Evolutionary conservation across 441 rosid genomes (phyloP).

Genomic region (Euphorbia corollata): DNA sequence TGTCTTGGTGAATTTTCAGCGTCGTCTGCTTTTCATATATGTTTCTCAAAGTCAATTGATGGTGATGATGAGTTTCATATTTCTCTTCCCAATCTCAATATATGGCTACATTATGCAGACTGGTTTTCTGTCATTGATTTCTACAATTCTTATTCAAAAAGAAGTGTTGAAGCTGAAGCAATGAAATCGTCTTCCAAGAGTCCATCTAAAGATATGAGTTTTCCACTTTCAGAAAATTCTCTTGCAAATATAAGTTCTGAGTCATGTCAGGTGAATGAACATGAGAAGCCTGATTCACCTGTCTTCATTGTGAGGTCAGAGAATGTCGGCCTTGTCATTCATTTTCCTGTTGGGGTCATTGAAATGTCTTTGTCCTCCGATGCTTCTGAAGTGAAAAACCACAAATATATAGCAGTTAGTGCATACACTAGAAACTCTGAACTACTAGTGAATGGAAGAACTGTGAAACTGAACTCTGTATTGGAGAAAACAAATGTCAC

Average conservation of each 20-base stretch:
- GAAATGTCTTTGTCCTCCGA: constrained; percentile 25
- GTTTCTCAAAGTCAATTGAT: constrained; percentile 36
- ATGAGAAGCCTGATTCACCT: constrained; percentile 24
- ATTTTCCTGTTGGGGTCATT: constrained; percentile 44
- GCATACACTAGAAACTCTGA: constrained; percentile 40
- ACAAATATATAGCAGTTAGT: constrained; percentile 45
- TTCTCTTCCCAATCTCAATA: constrained; percentile 64
- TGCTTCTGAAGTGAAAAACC: constrained; percentile 31
- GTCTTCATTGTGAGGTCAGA: constrained; percentile 43
- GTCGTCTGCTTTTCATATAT: constrained; percentile 44
- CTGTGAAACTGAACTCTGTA: constrained; percentile 44
- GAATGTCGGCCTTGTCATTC: constrained; percentile 46
- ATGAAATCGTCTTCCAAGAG: constrained; percentile 24
- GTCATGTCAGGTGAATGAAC: constrained; percentile 27
- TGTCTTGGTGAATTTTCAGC: constrained; percentile 36
- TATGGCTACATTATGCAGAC: constrained; percentile 64
- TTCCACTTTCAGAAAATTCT: constrained; percentile 27
- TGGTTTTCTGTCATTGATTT: constrained; percentile 55
- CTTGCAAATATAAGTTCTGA: constrained; percentile 24
- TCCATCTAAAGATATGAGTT: constrained; percentile 20
- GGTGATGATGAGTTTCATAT: constrained; percentile 39
- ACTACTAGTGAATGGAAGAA: constrained; percentile 36
- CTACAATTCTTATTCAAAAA: constrained; percentile 33
- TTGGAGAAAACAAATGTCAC: constrained; percentile 46
- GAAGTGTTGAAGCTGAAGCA: constrained; percentile 28